A percentile compares a stretch with the other conserved stretches of the same genome.
phyloP scores from a whole-genome alignment of 75 land plant species.

The Picea glauca region DNA sequence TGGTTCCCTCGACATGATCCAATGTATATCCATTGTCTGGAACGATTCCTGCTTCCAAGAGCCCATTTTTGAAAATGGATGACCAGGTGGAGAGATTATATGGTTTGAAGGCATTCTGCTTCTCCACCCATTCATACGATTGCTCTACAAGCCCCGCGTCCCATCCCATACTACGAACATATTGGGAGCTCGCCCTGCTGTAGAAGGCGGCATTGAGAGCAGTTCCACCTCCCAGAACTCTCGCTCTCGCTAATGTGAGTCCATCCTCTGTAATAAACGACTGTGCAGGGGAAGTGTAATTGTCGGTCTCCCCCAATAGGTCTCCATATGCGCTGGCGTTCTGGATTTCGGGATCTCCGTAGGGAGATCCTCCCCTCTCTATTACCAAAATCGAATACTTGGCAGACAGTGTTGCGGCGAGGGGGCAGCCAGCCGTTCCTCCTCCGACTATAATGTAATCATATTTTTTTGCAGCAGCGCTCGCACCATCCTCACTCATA shows the following conservation, averaged over 20 bases:
- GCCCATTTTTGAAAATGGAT: conserved; percentile 50
- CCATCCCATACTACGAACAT: conserved; percentile 41
- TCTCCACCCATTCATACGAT: conserved; percentile 83
- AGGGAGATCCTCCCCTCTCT: conserved; percentile 38
- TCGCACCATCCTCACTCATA: background rate
- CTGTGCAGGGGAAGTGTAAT: conserved; percentile 56
- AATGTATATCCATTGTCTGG: conserved; percentile 70
- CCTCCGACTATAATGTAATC: conserved; percentile 50
- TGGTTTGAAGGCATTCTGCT: conserved; percentile 47
- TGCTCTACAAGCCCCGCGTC: conserved; percentile 52
- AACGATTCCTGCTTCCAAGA: conserved; percentile 58
- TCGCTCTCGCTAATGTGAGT: conserved; percentile 61
- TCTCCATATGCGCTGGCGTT: background rate
- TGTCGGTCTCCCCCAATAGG: background rate
- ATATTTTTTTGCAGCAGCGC: conserved; percentile 5
- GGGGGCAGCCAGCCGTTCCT: conserved; percentile 38
- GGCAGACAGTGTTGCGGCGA: conserved; percentile 38
- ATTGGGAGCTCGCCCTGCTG: conserved; percentile 56
- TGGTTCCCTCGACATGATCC: conserved; percentile 72
- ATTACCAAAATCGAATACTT: conserved; percentile 19
- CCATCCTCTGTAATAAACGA: conserved; percentile 76
- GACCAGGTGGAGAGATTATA: conserved; percentile 42
- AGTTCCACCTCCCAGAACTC: conserved; percentile 84
- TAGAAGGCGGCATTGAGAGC: conserved; percentile 88
- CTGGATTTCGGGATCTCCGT: conserved; percentile 24